Percentiles rank a stretch among this genome's conserved stretches.
Evolutionary conservation across 208 protist species (phyloP).

Genomic region (Trypanosoma caninum): DNA sequence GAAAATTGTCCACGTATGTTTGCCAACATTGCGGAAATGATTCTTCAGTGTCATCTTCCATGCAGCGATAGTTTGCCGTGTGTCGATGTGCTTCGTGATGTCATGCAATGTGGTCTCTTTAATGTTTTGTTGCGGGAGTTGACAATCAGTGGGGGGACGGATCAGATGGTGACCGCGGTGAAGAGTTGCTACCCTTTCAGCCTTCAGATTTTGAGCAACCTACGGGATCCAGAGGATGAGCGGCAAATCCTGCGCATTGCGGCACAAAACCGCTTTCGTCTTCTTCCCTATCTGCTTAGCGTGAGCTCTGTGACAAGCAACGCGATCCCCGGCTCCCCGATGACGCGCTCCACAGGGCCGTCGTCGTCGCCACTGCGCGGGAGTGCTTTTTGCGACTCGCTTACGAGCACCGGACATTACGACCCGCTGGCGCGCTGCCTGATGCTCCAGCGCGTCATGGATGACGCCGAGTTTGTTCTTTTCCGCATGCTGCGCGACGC

Average conservation of each 20-base stretch:
- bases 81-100: conserved; percentile 46
- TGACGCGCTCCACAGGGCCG: conserved; percentile 28
- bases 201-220: conserved; percentile 30
- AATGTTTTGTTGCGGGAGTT: conserved; percentile 77
- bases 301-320: conserved; percentile 52
- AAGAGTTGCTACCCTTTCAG: conserved; percentile 51
- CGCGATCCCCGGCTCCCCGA: conserved; percentile 35
- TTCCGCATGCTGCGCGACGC: conserved; percentile 40
- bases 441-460: conserved; percentile 40
- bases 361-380: conserved; percentile 43
- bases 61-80: conserved; percentile 37
- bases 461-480: conserved; percentile 63
- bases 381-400: conserved; percentile 54
- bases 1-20: conserved; percentile 78
- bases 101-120: conserved; percentile 68
- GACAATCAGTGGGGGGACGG: conserved; percentile 36
- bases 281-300: conserved; percentile 63
- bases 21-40: conserved; percentile 78
- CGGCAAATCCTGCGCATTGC: conserved; percentile 44
- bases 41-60: conserved; percentile 49
- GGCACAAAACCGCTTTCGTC: conserved; percentile 61
- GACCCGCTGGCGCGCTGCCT: conserved; percentile 69
- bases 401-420: conserved; percentile 50
- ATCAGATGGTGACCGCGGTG: conserved; percentile 65
- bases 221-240: conserved; percentile 37